These are phyloP conservation scores for Penicillium corylophilum DNA, from an alignment of 2,329 filamentous ascomycete species.

Conservation along the genomic window DNA sequence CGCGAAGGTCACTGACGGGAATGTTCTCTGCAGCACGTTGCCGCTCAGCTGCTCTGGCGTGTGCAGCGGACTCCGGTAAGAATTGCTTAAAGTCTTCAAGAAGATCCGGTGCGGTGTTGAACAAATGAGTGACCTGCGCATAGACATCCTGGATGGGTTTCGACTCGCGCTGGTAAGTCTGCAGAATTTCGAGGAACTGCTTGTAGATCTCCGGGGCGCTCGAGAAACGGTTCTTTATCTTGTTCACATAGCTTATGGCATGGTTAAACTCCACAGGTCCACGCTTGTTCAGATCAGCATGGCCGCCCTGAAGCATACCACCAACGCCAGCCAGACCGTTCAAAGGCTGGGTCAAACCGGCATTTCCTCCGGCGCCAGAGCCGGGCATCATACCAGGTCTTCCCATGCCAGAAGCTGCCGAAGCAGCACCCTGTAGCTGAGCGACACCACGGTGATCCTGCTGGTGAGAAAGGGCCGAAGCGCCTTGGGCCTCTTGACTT, in stretches of 20 bases:
- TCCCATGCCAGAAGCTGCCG: constrained; percentile 53
- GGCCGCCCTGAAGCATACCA: constrained; percentile 57
- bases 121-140: constrained; percentile 89
- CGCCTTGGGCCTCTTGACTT: constrained; percentile 47
- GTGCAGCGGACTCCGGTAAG: constrained; percentile 80
- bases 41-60: constrained; percentile 61
- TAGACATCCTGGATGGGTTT: constrained; percentile 99
- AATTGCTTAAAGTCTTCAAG: constrained; percentile 99
- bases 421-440: constrained; percentile 64
- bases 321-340: constrained; percentile 62
- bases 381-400: constrained; percentile 52
- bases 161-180: constrained; percentile 96
- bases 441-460: constrained; percentile 66
- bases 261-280: constrained; percentile 98
- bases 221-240: constrained; percentile 99
- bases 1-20: constrained; percentile 63
- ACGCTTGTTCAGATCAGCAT: constrained; percentile 69
- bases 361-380: constrained; percentile 45
- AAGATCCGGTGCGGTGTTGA: constrained; percentile 89
- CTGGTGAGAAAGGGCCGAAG: constrained; percentile 54
- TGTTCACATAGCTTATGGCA: constrained; percentile 98
- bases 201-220: constrained; percentile 98
- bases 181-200: constrained; percentile 95
- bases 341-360: constrained; percentile 51
- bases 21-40: constrained; percentile 63